These are phyloP conservation scores for Neoascochyta sp. DNA, from an alignment of 2,329 filamentous ascomycete genomes.

Conservation along the genomic window DNA sequence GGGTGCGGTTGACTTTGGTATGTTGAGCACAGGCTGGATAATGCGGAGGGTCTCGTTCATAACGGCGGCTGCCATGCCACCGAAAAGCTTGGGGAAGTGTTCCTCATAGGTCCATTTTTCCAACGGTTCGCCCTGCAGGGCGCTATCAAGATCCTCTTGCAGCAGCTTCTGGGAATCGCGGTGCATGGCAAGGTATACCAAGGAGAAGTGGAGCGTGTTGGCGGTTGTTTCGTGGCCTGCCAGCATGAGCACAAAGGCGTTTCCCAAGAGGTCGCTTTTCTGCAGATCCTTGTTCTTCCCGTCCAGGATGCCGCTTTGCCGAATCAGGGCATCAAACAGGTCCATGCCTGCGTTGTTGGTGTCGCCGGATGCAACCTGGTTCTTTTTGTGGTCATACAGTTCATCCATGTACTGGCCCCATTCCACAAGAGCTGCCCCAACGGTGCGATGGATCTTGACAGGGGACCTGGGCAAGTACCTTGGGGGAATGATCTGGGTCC, in stretches of 20 bases:
- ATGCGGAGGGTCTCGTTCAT: conserved; percentile 75
- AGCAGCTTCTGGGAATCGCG: conserved; percentile 61
- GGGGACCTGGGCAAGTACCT: conserved; percentile 52
- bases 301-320: conserved; percentile 32
- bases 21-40: conserved; percentile 65
- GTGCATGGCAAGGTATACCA: conserved; percentile 65
- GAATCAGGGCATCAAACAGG: conserved; percentile 49
- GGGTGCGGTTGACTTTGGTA: conserved; percentile 61
- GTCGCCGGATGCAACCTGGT: conserved; percentile 38
- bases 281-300: conserved; percentile 29
- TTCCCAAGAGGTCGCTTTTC: conserved; percentile 63
- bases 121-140: conserved; percentile 58
- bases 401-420: conserved; percentile 68
- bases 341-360: conserved; percentile 48
- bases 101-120: conserved; percentile 68
- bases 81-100: conserved; percentile 62
- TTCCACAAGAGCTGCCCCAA: conserved; percentile 57
- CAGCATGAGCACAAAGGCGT: conserved; percentile 61
- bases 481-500: conserved; percentile 57
- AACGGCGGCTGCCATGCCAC: conserved; percentile 67
- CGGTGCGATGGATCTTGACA: conserved; percentile 49
- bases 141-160: conserved; percentile 65
- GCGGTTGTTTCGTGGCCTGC: conserved; percentile 81
- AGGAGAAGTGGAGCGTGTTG: conserved; percentile 67
- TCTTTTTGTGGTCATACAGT: conserved; percentile 60